These are phyloP conservation scores for Turnera subulata DNA, from an alignment of 345 rosid genomes.

Conservation along the genomic window DNA sequence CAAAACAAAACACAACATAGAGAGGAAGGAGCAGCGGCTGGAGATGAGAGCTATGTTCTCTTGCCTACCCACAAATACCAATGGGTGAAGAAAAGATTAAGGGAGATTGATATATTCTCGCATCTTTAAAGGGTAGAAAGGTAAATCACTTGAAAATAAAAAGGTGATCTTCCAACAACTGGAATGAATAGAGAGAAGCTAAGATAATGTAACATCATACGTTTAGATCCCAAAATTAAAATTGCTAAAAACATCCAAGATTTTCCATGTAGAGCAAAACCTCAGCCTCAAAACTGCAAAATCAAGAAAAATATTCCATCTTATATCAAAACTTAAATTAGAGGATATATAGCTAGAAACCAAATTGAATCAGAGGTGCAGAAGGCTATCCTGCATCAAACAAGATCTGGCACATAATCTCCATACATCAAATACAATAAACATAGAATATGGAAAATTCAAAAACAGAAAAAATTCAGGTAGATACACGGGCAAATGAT, in stretches of 20 bases:
- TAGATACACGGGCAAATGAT: neutral
- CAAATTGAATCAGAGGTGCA: neutral
- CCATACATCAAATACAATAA: too few species aligned
- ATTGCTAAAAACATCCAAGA: neutral
- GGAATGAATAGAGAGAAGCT: slow-evolving; percentile 11
- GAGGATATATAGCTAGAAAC: neutral
- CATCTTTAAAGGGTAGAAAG: slow-evolving; percentile 20
- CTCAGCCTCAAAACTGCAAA: neutral
- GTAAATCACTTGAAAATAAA: slow-evolving; percentile 12
- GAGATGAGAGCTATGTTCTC: neutral
- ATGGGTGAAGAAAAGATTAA: neutral
- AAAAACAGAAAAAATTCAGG: neutral
- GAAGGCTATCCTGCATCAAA: neutral
- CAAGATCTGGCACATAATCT: slow-evolving; percentile 2
- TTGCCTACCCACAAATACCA: neutral
- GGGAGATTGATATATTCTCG: slow-evolving; percentile 5
- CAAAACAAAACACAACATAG: too few species aligned
- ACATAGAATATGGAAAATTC: neutral
- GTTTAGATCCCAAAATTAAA: slow-evolving; percentile 8
- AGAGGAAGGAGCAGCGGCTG: neutral
- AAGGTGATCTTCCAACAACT: slow-evolving; percentile 11
- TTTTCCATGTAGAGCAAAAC: neutral
- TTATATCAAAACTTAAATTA: neutral
- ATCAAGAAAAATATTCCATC: neutral
- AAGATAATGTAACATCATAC: neutral